phyloP scores from a whole-genome alignment of 306 rosid genomes.

The Glycyrrhiza uralensis region DNA sequence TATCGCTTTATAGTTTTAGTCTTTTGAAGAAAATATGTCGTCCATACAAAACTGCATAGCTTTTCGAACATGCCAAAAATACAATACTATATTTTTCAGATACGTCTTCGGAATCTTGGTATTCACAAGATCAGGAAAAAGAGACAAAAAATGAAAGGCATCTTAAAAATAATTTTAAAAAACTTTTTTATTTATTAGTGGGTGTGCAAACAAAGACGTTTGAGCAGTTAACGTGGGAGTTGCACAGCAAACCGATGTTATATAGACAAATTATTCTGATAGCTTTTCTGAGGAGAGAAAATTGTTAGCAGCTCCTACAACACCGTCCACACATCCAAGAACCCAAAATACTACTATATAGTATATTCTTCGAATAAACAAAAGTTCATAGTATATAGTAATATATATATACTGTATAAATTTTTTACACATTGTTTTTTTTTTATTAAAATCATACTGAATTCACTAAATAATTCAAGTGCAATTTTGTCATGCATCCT shows the following conservation, averaged over 20 bases:
- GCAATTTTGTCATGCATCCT: too few species aligned
- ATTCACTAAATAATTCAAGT: background rate
- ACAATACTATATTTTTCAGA: too few species aligned
- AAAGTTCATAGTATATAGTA: background rate
- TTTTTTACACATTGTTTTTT: background rate
- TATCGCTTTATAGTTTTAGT: background rate
- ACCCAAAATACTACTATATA: background rate
- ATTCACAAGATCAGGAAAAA: background rate
- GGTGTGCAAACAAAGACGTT: background rate
- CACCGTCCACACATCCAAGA: background rate
- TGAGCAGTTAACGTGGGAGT: background rate
- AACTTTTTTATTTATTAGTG: background rate
- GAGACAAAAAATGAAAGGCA: background rate
- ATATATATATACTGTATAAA: too few species aligned
- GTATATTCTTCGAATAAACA: background rate
- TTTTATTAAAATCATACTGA: background rate
- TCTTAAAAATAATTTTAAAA: background rate
- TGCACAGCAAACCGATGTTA: background rate
- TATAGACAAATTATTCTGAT: background rate
- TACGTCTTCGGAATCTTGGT: background rate
- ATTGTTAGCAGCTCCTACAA: background rate
- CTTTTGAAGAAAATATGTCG: background rate
- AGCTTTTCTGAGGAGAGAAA: background rate
- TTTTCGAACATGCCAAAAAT: too few species aligned
- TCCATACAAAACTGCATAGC: constrained; percentile 7